These are phyloP conservation scores for Lichtheimia hyalospora DNA, from an alignment of 371 early-diverging fungal genomes.

Conservation along the genomic window DNA sequence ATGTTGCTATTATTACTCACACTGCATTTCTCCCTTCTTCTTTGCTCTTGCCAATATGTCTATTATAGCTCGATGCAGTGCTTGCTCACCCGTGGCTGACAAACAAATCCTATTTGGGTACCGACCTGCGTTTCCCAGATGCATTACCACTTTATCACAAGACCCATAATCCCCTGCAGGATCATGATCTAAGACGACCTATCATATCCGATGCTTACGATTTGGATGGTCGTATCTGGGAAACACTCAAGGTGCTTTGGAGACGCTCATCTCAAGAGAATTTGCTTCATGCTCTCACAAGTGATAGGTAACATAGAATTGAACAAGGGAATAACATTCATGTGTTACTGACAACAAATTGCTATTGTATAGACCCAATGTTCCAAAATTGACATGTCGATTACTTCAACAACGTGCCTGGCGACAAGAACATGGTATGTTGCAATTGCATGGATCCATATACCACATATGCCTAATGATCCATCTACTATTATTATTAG, in stretches of 20 bases:
- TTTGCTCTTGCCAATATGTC: background rate
- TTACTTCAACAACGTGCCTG: slow-evolving; percentile 34
- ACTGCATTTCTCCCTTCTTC: slow-evolving; percentile 1
- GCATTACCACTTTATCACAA: slow-evolving; percentile 10
- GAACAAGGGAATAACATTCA: background rate
- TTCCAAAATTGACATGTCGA: slow-evolving; percentile 43
- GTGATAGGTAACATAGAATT: slow-evolving; percentile 17
- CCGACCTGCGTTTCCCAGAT: slow-evolving; percentile 27
- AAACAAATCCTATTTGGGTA: slow-evolving; percentile 36
- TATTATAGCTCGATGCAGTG: slow-evolving; percentile 33
- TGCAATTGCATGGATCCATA: too few relatives aligned
- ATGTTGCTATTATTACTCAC: too few relatives aligned
- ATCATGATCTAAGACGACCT: slow-evolving; percentile 23
- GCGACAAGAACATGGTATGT: slow-evolving; percentile 5
- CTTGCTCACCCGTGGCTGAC: slow-evolving; percentile 45
- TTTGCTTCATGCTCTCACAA: slow-evolving; percentile 17
- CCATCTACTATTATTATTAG: too few relatives aligned
- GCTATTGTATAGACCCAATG: slow-evolving; percentile 25
- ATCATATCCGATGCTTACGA: slow-evolving; percentile 23
- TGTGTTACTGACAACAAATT: background rate
- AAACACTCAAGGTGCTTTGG: slow-evolving; percentile 33
- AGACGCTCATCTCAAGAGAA: slow-evolving; percentile 26
- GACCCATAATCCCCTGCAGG: slow-evolving; percentile 19
- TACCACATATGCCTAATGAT: too few relatives aligned
- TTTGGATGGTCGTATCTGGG: slow-evolving; percentile 40